These are phyloP conservation scores for Globisporangium paddicum DNA, from an alignment of 352 stramenopile genomes.

Conservation along the genomic window DNA sequence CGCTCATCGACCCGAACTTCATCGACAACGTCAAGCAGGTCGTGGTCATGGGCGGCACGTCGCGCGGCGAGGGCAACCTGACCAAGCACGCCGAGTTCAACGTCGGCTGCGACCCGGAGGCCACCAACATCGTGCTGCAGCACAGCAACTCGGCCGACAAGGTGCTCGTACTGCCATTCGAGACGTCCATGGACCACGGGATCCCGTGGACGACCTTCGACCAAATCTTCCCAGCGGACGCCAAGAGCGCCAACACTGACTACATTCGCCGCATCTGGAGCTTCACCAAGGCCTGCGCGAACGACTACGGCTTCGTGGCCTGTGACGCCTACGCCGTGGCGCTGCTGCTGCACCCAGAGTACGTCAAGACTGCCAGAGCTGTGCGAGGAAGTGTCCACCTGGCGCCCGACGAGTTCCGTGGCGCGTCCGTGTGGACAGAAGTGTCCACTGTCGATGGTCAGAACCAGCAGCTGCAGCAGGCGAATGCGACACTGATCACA, in stretches of 20 bases:
- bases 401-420: conserved; percentile 44
- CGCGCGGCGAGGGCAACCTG: conserved; percentile 62
- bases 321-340: conserved; percentile 76
- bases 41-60: conserved; percentile 72
- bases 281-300: conserved; percentile 43
- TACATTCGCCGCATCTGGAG: conserved; percentile 67
- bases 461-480: conserved; percentile 15
- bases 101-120: conserved; percentile 76
- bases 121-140: conserved; percentile 66
- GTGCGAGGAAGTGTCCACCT: conserved; percentile 57
- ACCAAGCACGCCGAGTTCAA: conserved; percentile 77
- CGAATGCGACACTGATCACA: conserved; percentile 68
- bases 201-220: conserved; percentile 68
- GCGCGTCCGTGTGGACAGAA: conserved; percentile 39
- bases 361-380: conserved; percentile 36
- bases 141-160: conserved; percentile 51
- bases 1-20: conserved; percentile 67
- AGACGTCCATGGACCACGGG: conserved; percentile 52
- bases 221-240: conserved; percentile 45
- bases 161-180: conserved; percentile 63
- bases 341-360: conserved; percentile 49
- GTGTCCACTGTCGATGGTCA: conserved; percentile 16
- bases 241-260: conserved; percentile 22
- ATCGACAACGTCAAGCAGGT: conserved; percentile 53
- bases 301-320: conserved; percentile 45